A percentile compares a stretch with the other conserved stretches of the same genome.
These are phyloP conservation scores for Auxenochlorella pyrenoidosa DNA, from an alignment of 139 green algal genomes.

Conservation along the genomic window DNA sequence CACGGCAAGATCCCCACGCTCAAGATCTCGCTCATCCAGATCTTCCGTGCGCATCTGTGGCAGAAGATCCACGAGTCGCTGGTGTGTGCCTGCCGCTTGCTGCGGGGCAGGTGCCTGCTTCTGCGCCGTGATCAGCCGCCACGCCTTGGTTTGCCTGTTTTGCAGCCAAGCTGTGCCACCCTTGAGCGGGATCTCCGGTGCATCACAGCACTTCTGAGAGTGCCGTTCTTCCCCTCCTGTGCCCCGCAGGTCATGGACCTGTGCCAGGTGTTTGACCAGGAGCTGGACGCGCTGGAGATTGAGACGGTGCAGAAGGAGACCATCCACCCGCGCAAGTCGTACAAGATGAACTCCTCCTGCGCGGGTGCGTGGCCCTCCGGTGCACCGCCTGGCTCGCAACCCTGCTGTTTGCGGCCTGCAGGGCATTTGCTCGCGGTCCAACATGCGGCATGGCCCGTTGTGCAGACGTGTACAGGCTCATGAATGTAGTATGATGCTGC, in stretches of 20 bases:
- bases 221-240: not conserved
- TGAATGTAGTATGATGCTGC: not conserved
- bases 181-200: too few species aligned
- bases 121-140: too few species aligned
- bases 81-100: conserved; percentile 52
- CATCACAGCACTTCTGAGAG: too few species aligned
- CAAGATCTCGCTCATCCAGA: conserved; percentile 99
- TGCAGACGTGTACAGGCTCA: too few species aligned
- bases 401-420: too few species aligned
- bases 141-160: too few species aligned
- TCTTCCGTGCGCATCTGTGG: conserved; percentile 99
- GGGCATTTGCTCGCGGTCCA: too few species aligned
- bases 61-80: conserved; percentile 99
- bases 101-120: not conserved
- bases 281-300: conserved; percentile 99
- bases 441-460: too few species aligned
- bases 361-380: conserved; percentile 33
- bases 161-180: not conserved
- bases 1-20: conserved; percentile 99
- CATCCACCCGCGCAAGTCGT: conserved; percentile 99
- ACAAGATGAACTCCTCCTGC: conserved; percentile 90
- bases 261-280: conserved; percentile 96
- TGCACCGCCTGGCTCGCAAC: too few species aligned
- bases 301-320: conserved; percentile 99
- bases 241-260: conserved; percentile 33